These are phyloP conservation scores for Ophiognomonia clavigignenti-juglandacearum DNA, from an alignment of 2,329 filamentous ascomycete species.

Conservation along the genomic window DNA sequence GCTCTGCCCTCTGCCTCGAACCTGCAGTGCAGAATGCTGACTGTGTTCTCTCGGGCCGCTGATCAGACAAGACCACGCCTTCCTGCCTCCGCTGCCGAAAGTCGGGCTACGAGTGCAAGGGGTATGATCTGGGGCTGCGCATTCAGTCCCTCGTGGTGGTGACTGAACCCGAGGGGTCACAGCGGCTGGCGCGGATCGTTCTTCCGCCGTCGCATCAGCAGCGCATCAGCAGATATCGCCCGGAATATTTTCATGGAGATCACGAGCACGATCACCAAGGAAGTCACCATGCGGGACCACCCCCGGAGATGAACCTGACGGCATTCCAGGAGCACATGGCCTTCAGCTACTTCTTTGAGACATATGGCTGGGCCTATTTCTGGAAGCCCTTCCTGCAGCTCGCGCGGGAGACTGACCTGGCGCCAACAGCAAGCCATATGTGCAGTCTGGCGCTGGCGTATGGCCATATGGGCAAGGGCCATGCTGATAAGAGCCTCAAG, in stretches of 20 bases:
- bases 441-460: slow-evolving; percentile 17
- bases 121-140: slow-evolving; percentile 23
- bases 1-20: too few species aligned
- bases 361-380: slow-evolving; percentile 26
- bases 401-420: slow-evolving; percentile 15
- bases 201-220: background rate
- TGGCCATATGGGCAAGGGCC: slow-evolving; percentile 15
- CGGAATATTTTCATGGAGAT: background rate
- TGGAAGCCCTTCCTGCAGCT: slow-evolving; percentile 23
- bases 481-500: slow-evolving; percentile 10
- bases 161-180: slow-evolving; percentile 18
- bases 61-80: slow-evolving; percentile 19
- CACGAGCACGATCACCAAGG: background rate
- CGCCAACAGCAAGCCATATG: slow-evolving; percentile 17
- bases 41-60: too few species aligned
- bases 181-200: slow-evolving; percentile 19
- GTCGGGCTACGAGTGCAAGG: slow-evolving; percentile 21
- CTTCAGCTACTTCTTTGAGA: slow-evolving; percentile 23
- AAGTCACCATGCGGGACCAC: background rate
- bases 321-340: slow-evolving; percentile 24
- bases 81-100: slow-evolving; percentile 21
- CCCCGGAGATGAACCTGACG: slow-evolving; percentile 18
- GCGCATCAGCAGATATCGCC: background rate
- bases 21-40: too few species aligned
- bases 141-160: slow-evolving; percentile 23